phyloP scores from a whole-genome alignment of 345 rosid species.

The Bruguiera parviflora region DNA sequence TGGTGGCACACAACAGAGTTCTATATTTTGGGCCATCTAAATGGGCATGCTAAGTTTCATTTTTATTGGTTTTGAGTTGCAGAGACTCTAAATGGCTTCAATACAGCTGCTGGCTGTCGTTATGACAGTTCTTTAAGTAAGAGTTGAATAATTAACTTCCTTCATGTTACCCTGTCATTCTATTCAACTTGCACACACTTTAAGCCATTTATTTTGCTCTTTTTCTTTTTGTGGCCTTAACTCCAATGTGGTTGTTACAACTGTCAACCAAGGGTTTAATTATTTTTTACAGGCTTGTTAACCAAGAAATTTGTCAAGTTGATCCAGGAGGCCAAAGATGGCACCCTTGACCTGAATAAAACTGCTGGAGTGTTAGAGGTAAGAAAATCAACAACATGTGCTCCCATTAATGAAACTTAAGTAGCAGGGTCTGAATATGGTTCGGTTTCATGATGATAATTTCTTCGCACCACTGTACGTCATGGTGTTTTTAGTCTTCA shows the following conservation, averaged over 20 bases:
- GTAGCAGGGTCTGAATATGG: not conserved
- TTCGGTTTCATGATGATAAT: no score
- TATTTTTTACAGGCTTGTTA: slow-evolving; percentile 46
- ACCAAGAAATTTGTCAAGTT: slow-evolving; percentile 63
- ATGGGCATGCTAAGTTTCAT: slow-evolving; percentile 1
- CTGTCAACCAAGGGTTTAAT: not conserved
- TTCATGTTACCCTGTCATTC: not conserved
- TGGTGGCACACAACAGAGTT: not conserved
- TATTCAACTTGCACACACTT: not conserved
- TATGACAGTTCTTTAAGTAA: slow-evolving; percentile 73
- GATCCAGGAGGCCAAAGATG: slow-evolving; percentile 66
- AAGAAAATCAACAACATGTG: slow-evolving; percentile 13
- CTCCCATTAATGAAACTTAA: not conserved
- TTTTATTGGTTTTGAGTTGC: slow-evolving; percentile 19
- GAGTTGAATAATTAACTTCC: not conserved
- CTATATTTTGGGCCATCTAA: not conserved
- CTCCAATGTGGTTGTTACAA: not conserved
- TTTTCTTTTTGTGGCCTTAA: slow-evolving; percentile 1
- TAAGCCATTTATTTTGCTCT: not conserved
- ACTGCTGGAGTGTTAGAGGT: slow-evolving; percentile 73
- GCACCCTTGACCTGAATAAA: slow-evolving; percentile 68
- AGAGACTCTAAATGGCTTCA: slow-evolving; percentile 38
- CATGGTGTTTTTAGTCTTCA: no score
- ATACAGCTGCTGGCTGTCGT: slow-evolving; percentile 46
- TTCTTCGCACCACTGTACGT: no score